These are phyloP conservation scores for Rachicladosporium sp. DNA, from an alignment of 2,329 filamentous ascomycete species.

Conservation along the genomic window DNA sequence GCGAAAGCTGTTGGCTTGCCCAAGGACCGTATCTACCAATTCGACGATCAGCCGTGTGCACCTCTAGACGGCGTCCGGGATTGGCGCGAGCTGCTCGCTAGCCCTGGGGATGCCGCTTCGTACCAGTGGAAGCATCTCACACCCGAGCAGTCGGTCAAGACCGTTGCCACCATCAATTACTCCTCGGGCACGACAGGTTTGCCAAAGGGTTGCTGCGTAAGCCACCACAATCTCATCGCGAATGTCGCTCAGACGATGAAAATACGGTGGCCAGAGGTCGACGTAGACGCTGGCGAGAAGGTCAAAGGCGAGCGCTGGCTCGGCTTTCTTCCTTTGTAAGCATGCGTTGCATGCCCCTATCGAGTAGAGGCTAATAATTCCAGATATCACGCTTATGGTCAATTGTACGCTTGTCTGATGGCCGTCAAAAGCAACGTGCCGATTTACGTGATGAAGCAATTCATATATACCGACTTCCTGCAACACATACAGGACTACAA, in stretches of 20 bases:
- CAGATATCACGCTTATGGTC: constrained; percentile 40
- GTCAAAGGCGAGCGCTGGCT: constrained; percentile 34
- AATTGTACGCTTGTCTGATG: constrained; percentile 56
- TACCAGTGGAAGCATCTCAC: constrained; percentile 53
- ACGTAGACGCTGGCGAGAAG: constrained; percentile 19
- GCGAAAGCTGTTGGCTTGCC: constrained; percentile 46
- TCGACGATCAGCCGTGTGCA: constrained; percentile 38
- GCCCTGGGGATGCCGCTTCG: constrained; percentile 36
- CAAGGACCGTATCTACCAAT: constrained; percentile 47
- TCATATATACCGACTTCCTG: constrained; percentile 63
- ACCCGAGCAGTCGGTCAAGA: constrained; percentile 38
- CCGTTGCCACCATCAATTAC: constrained; percentile 61
- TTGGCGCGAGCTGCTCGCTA: constrained; percentile 52
- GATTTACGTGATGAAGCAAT: constrained; percentile 67
- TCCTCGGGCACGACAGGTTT: constrained; percentile 67
- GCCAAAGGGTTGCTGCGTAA: constrained; percentile 73
- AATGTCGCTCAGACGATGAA: constrained; percentile 48
- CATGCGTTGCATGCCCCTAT: too few species aligned
- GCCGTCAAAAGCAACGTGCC: constrained; percentile 45
- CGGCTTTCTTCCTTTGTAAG: constrained; percentile 29
- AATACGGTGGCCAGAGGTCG: constrained; percentile 7
- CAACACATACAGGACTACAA: constrained; percentile 53
- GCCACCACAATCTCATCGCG: constrained; percentile 63
- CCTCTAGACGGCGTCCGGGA: constrained; percentile 36
- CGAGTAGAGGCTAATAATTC: too few species aligned